Evolutionary conservation across 345 rosid genomes (phyloP).

Genomic region (Cardiospermum halicacabum): DNA sequence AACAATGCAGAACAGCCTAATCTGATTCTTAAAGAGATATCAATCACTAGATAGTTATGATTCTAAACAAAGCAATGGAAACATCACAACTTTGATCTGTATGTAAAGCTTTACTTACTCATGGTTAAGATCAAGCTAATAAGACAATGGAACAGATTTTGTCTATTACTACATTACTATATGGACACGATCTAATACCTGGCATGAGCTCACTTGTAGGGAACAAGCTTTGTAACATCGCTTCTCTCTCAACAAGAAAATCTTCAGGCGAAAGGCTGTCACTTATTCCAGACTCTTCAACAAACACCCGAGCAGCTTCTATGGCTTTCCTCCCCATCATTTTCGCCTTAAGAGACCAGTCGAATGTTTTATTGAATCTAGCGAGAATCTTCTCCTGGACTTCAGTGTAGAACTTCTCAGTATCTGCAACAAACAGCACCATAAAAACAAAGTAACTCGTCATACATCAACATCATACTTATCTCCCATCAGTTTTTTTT

Average conservation of each 20-base stretch:
- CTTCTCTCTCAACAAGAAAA: constrained; percentile 74
- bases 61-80: not conserved
- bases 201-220: constrained; percentile 88
- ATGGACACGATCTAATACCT: constrained; percentile 31
- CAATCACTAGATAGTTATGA: not conserved
- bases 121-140: not conserved
- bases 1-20: not conserved
- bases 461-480: too few species aligned
- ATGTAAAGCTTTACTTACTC: not conserved
- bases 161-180: not conserved
- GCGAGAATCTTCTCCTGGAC: constrained; percentile 82
- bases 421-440: constrained; percentile 47
- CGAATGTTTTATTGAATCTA: constrained; percentile 79
- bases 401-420: constrained; percentile 87
- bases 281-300: constrained; percentile 75
- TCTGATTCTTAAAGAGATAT: not conserved
- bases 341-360: constrained; percentile 89
- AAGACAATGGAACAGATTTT: not conserved
- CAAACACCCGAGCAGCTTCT: constrained; percentile 75
- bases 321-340: constrained; percentile 96
- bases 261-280: constrained; percentile 80
- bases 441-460: too few species aligned
- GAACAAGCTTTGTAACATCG: constrained; percentile 64
- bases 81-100: not conserved
- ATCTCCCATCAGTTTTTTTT: too few species aligned